These are phyloP conservation scores for Chaetomium globosum DNA, from an alignment of 2,329 filamentous ascomycete genomes.

Conservation along the genomic window DNA sequence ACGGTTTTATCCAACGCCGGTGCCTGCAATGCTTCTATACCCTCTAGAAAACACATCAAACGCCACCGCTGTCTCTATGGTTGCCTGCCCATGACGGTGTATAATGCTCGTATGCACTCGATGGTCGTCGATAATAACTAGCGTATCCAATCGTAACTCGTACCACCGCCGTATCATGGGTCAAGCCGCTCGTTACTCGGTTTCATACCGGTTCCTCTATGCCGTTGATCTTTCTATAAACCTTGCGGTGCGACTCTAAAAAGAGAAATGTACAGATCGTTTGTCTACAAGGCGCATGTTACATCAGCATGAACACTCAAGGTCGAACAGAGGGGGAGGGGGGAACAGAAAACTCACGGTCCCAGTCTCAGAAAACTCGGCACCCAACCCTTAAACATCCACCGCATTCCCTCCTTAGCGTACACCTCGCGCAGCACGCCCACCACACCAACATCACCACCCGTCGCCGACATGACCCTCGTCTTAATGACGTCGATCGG, in stretches of 20 bases:
- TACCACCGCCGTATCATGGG: constrained; percentile 15
- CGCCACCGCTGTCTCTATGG: constrained; percentile 1
- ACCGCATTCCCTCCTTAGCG: constrained; percentile 69
- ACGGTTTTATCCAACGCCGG: constrained; percentile 2
- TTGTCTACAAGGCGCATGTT: constrained; percentile 53
- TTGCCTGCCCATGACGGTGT: constrained; percentile 4
- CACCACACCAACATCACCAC: constrained; percentile 53
- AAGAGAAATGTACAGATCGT: constrained; percentile 87
- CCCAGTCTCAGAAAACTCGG: constrained; percentile 70
- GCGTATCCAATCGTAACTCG: constrained; percentile 13
- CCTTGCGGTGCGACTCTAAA: constrained; percentile 81
- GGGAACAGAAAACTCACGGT: constrained; percentile 52
- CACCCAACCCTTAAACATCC: constrained; percentile 91
- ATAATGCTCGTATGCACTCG: constrained; percentile 5
- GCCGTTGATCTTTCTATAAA: constrained; percentile 63
- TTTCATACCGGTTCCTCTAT: constrained; percentile 43
- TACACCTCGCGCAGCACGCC: constrained; percentile 68
- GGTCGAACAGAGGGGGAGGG: neutral
- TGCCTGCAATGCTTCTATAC: constrained; percentile 16
- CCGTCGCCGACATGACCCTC: constrained; percentile 72
- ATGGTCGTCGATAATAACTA: constrained; percentile 1
- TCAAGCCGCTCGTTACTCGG: constrained; percentile 35
- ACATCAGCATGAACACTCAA: constrained; percentile 20
- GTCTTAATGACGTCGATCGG: constrained; percentile 91
- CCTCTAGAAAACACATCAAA: constrained; percentile 12